phyloP scores from a whole-genome alignment of 164 flowering plant species.

The Tetrastigma voinierianum region DNA sequence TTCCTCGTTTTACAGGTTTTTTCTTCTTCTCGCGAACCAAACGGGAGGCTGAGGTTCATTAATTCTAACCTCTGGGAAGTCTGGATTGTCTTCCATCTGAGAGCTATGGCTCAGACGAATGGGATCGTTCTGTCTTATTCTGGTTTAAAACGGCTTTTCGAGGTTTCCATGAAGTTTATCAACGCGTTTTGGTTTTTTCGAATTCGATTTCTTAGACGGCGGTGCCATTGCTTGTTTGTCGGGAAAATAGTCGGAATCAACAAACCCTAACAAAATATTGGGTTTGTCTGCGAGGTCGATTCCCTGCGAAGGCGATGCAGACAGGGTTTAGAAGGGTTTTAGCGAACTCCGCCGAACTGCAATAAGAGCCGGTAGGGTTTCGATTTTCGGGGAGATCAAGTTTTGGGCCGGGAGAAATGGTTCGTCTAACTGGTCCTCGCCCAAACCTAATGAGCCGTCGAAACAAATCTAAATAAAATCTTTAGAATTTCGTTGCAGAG shows the following conservation, averaged over 20 bases:
- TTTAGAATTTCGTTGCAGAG: no score
- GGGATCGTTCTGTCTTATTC: constrained; percentile 16
- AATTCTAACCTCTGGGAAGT: constrained; percentile 61
- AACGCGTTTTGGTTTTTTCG: constrained; percentile 5
- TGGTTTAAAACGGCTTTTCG: constrained; percentile 23
- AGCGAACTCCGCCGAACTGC: background rate
- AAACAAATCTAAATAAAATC: no score
- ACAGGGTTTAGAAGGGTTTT: constrained; percentile 4
- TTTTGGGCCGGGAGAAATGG: no score
- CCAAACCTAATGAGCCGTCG: no score
- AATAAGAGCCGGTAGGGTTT: no score
- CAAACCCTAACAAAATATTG: no score
- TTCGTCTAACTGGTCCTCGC: no score
- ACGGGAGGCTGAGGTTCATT: no score
- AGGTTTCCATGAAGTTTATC: constrained; percentile 21
- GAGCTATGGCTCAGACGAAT: constrained; percentile 12
- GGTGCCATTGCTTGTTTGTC: constrained; percentile 13
- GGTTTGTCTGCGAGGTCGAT: background rate
- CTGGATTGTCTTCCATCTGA: constrained; percentile 86
- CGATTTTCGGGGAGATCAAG: no score
- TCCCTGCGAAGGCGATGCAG: background rate
- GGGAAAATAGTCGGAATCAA: background rate
- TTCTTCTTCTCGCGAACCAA: no score
- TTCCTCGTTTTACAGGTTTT: no score
- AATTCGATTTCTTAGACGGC: constrained; percentile 7